Evolutionary conservation across 2,329 filamentous ascomycete species (phyloP), one percentile per base, ranked within the genome.

Genomic region (Xylaria sp.): DNA sequence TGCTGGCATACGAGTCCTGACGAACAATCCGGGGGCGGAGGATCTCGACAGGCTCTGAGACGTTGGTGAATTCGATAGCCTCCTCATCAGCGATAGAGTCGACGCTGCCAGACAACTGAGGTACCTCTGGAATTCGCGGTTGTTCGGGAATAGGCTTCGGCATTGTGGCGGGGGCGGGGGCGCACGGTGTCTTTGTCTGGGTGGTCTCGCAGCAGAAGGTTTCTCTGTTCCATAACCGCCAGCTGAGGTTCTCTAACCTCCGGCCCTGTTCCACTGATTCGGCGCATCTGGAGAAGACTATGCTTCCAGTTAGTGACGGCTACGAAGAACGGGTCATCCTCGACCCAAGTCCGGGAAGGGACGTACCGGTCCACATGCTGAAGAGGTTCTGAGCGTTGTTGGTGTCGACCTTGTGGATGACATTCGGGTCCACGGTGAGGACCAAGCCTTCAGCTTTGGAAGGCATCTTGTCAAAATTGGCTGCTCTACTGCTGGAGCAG

Each of bases 331-430:
- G n/a, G n/a, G n/a, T 21, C 11, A 40, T 13, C 16, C 34, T 29
- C 16, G 11, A 11, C 49, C 40, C 17, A 20, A 44, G 52, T 24
- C 34, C 50, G 55, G n/a, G 39, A 38, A 56, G 61, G 58, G 53
- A 48, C 90, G 83, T 76, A 96, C 92, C 91, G 72, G 91, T 93
- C 92, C 92, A 96, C 85, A 97, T 95, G 78, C 90, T 92, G 76
- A 94, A 95, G 47, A 97, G 85, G 70, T 92, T 95, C 76, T 96
- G 91, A 22, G 91, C 88, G 72, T 96, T 96, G 63, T 88, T 84
- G 1, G 93, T 96, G 76, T 97, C 92, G 68, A 97, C 91, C 72
- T 95, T 91, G 79, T 94, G 90, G 72, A 99, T 92, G 65, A 93
- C 89, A 71, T 88, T 90, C 61, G 91, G 87, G 78, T 97, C 92